Base-by-base conservation (phyloP, 2,329 filamentous ascomycete species). In the Fusarium sp. region DNA sequence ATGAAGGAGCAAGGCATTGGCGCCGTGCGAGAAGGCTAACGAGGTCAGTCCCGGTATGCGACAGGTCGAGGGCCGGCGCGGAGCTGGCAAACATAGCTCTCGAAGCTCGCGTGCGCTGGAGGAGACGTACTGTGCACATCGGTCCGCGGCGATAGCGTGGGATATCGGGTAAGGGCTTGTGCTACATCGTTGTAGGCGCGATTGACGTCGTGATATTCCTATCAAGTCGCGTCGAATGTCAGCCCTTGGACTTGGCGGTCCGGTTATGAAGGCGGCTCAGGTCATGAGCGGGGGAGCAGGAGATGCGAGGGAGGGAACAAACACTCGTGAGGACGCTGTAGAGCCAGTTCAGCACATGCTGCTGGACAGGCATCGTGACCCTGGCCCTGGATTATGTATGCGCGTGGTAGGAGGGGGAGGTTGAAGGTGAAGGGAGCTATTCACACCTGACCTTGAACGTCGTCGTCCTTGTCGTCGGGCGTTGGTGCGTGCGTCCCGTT, bases 171-270 rank as follows among this genome's bases (percentile, higher is more conserved):
- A 63, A 99, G 90, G 32, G 92, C 90, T 80, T 95, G 93, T 72
- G 94, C 95, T 77, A 97, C 92, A 84, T 98, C 95, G 81, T 93
- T 93, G 85, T 98, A 98, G 63, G 95, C 95, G 71, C 95, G 93
- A 81, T 96, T 97, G 68, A 97, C 93, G 85, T 98, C 94, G 82
- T 92, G 91, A 82, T 99, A 98, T 89, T 97, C 95, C 94, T 98
- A 82, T 27, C 64, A 54, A 38, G 68, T 65, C 50, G 73, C 63
- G 71, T 74, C 50, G n/a, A 63, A 9, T 32, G 52, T 73, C 22
- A 74, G 71, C 33, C 37, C 22, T 54, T 56, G 63, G 32, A 38
- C 65, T 63, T 65, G 58, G 37, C 38, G 25, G 54, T 11, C 27
- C 15, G 25, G 27, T 30, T 27, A 45, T 45, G 40, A 22, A 14